Base-by-base conservation (phyloP, 1,284 basidiomycete genomes). In the Marasmius fiardii region DNA sequence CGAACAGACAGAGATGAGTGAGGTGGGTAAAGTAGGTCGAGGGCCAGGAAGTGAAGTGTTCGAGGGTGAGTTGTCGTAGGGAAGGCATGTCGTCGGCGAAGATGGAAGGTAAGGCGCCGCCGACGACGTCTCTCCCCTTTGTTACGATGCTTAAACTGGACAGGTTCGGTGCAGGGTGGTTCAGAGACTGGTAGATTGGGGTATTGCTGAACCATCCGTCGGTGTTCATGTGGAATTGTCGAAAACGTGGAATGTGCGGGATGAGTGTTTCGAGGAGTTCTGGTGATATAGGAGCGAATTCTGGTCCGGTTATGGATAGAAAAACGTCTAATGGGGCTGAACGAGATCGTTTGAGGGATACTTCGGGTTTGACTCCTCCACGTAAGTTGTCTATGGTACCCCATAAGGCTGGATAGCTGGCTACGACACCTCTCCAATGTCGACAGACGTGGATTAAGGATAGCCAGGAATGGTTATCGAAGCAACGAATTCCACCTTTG, bases 361-460 rank as follows among this genome's bases (percentile, higher is more conserved):
- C 51, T 24, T 23, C 20, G 4, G 55, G 53, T 43, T 35, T 24
- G 44, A 58, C 23, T 50, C 43, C 43, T n/a, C 33, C 31, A 34
- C 48, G 18, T 48, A 31, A 7, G 23, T 53, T 59, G 35, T 61
- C 60, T 4, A 61, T 53, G 6, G 53, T 59, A 12, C 58, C 54
- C 60, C 60, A 61, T 11, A 61, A 37, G 12, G 35, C 18, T n/a
- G 56, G 60, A n/a, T 44, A 58, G 16, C 50, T 52, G 16, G 60
- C 60, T 23, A 57, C 51, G 43, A 61, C 53, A 12, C 58, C 58
- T 16, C 58, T 43, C 60, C 60, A 61, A 10, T 49, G 59, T 28
- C 61, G 47, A 43, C 61, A 62, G 24, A 62, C 61, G 26, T 59
- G 59, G n/a, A 59, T 52, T 16, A 62, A 50, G 11, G 43, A 49